Evolutionary conservation across 2,329 filamentous ascomycete species (phyloP).

Genomic region (Aspergillus ruber): DNA sequence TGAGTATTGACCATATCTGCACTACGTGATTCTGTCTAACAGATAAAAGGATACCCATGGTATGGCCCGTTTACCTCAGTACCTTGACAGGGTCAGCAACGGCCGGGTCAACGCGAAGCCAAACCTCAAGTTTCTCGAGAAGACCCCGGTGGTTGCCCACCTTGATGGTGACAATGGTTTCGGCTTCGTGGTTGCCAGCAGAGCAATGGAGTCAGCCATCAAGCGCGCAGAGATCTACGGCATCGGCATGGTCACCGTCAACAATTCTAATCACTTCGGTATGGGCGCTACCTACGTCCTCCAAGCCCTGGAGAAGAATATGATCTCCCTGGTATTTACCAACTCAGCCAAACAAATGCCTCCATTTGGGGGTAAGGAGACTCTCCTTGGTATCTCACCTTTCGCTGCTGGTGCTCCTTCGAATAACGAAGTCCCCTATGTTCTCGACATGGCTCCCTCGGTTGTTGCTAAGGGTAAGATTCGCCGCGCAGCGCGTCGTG

Average conservation of each 20-base stretch:
- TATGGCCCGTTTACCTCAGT: background rate
- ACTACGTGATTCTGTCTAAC: background rate
- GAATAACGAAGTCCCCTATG: background rate
- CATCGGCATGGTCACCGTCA: conserved; percentile 64
- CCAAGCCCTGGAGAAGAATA: conserved; percentile 58
- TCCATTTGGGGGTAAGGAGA: conserved; percentile 57
- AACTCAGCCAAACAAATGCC: conserved; percentile 61
- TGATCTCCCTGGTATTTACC: conserved; percentile 59
- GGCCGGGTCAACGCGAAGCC: background rate
- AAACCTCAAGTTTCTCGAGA: background rate
- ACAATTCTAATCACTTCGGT: conserved; percentile 67
- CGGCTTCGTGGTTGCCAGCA: background rate
- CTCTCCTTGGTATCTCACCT: conserved; percentile 61
- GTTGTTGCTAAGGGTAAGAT: conserved; percentile 20
- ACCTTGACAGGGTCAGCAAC: background rate
- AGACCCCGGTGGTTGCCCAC: background rate
- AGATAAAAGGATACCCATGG: background rate
- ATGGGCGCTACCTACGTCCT: conserved; percentile 69
- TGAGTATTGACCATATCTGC: background rate
- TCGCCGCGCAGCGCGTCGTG: conserved; percentile 15
- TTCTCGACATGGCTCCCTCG: conserved; percentile 20
- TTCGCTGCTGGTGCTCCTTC: conserved; percentile 30
- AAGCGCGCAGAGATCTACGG: conserved; percentile 36
- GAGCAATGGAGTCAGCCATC: background rate
- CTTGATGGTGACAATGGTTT: background rate